Conservation (phyloP, 257 asterid genomes). For the Orobanche coerulescens region DNA sequence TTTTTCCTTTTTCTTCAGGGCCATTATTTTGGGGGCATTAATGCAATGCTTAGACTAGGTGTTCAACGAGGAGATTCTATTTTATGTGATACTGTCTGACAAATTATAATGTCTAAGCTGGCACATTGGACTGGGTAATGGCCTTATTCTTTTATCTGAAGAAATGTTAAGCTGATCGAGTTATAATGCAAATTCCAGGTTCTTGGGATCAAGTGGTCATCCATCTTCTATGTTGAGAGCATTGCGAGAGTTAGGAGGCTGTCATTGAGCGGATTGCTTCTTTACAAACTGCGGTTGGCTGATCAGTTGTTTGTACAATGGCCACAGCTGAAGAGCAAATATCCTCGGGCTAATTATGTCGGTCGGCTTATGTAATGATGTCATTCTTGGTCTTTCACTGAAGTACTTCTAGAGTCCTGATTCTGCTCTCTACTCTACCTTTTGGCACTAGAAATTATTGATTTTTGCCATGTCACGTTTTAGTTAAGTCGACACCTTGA, state of each 20-base stretch:
- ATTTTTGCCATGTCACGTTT: too few relatives aligned
- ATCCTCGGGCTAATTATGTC: constrained; percentile 73
- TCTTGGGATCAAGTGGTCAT: constrained; percentile 73
- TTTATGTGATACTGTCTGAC: too few relatives aligned
- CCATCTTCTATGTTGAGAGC: constrained; percentile 81
- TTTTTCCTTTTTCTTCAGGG: background rate
- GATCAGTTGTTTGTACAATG: constrained; percentile 91
- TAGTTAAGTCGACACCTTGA: too few relatives aligned
- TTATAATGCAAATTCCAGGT: constrained; percentile 37
- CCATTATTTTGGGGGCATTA: background rate
- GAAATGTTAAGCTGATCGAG: constrained; percentile 3
- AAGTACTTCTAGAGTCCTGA: constrained; percentile 12
- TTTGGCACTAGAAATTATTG: too few relatives aligned
- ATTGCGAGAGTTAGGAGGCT: constrained; percentile 87
- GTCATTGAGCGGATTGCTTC: constrained; percentile 75
- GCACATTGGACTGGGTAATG: too few relatives aligned
- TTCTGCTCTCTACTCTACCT: background rate
- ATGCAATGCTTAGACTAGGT: too few relatives aligned
- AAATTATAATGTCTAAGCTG: too few relatives aligned
- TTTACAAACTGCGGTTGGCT: constrained; percentile 64
- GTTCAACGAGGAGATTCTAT: too few relatives aligned
- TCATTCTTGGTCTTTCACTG: background rate
- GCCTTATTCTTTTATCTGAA: background rate
- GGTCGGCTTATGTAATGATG: constrained; percentile 64
- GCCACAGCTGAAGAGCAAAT: constrained; percentile 68